A percentile compares a stretch with the other conserved stretches of the same genome.
phyloP scores from a whole-genome alignment of 352 stramenopile species.

The Aphanomyces astaci region DNA sequence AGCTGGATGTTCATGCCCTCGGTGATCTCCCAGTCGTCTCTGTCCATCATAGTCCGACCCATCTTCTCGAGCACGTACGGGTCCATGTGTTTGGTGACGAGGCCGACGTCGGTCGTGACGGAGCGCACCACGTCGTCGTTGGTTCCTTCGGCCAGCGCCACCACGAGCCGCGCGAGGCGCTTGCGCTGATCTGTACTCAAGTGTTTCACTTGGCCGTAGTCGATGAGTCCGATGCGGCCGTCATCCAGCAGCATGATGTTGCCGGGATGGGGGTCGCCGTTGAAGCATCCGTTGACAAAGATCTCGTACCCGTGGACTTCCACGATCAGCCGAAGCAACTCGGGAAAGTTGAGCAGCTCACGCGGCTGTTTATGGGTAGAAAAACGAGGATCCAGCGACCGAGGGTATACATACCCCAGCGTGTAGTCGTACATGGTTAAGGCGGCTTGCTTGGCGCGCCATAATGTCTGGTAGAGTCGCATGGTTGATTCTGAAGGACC shows the following conservation, averaged over 20 bases:
- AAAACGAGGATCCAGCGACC: slow-evolving; percentile 21
- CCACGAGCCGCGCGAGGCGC: slow-evolving; percentile 73
- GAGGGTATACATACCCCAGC: slow-evolving; percentile 62
- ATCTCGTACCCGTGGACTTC: slow-evolving; percentile 90
- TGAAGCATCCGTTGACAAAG: slow-evolving; percentile 88
- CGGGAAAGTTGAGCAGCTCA: slow-evolving; percentile 66
- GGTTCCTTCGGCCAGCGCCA: slow-evolving; percentile 63
- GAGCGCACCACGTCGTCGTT: slow-evolving; percentile 73
- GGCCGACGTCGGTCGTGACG: slow-evolving; percentile 67
- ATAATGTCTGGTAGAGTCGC: slow-evolving; percentile 39
- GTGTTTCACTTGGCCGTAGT: slow-evolving; percentile 89
- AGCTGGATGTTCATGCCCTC: slow-evolving; percentile 80
- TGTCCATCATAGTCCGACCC: slow-evolving; percentile 78
- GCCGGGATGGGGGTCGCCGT: slow-evolving; percentile 85
- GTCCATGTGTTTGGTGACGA: slow-evolving; percentile 65
- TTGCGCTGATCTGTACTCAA: slow-evolving; percentile 57
- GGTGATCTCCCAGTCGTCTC: slow-evolving; percentile 67
- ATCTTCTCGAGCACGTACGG: slow-evolving; percentile 81
- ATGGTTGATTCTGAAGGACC: slow-evolving; percentile 54
- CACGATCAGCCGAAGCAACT: slow-evolving; percentile 81
- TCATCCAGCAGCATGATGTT: slow-evolving; percentile 89
- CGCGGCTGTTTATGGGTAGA: slow-evolving; percentile 28
- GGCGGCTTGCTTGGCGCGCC: slow-evolving; percentile 36
- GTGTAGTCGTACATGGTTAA: slow-evolving; percentile 76
- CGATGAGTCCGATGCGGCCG: slow-evolving; percentile 82